phyloP scores from a whole-genome alignment of 2,329 filamentous ascomycete genomes.

The Diaporthe citrichinensis region DNA sequence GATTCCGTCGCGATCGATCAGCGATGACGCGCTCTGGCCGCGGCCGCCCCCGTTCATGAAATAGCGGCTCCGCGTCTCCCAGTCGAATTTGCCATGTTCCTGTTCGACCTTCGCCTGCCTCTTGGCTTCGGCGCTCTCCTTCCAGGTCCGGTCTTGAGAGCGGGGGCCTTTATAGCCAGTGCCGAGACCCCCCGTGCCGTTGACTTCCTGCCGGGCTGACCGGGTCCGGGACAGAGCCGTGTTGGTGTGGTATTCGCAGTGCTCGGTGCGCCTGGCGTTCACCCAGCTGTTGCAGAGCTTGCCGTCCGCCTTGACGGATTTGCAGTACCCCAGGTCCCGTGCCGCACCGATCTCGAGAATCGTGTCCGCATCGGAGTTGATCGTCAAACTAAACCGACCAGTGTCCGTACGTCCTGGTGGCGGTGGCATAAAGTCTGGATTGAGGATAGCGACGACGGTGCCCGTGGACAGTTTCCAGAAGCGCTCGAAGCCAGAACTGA shows the following conservation, averaged over 20 bases:
- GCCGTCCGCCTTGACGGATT: constrained; percentile 87
- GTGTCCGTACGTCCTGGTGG: constrained; percentile 81
- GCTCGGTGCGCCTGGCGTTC: constrained; percentile 88
- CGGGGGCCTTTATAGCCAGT: constrained; percentile 44
- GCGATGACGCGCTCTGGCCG: constrained; percentile 67
- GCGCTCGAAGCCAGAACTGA: constrained; percentile 88
- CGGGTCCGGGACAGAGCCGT: constrained; percentile 79
- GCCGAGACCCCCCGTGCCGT: constrained; percentile 64
- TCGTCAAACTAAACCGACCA: constrained; percentile 86
- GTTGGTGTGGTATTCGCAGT: constrained; percentile 94
- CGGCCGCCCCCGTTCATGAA: constrained; percentile 60
- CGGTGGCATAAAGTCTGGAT: constrained; percentile 91
- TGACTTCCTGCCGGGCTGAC: constrained; percentile 82
- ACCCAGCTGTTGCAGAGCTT: constrained; percentile 86
- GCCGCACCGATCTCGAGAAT: constrained; percentile 90
- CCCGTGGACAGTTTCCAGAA: constrained; percentile 96
- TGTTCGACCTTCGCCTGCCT: constrained; percentile 44
- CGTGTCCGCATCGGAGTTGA: constrained; percentile 89
- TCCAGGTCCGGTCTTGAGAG: constrained; percentile 44
- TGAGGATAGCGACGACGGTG: constrained; percentile 93
- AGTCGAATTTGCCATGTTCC: constrained; percentile 66
- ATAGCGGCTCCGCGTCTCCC: constrained; percentile 69
- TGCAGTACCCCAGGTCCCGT: constrained; percentile 90
- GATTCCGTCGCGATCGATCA: constrained; percentile 73
- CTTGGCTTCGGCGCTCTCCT: constrained; percentile 50